Evolutionary conservation across 495 filamentous ascomycete genomes (phyloP), one percentile per base, ranked within the genome.

Genomic region (Penicillium fimorum): DNA sequence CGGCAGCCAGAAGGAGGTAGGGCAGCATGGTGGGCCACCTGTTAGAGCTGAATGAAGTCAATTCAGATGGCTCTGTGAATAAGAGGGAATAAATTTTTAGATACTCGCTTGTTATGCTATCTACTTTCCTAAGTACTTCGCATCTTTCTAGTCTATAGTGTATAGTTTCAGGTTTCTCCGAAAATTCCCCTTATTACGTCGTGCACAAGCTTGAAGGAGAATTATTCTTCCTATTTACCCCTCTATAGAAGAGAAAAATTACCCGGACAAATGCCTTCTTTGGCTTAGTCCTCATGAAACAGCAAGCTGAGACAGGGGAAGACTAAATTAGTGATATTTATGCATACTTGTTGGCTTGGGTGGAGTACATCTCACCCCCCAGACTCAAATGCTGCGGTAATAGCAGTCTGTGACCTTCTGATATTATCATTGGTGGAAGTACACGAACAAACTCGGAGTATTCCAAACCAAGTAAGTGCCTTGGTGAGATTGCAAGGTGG

Each of bases 371-470:
- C 25, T 2, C 25, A 27, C 25, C 25, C 25, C 6, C 2, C 25
- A 37, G 13, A n/a, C 13, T 6, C 13, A 15, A 13, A 35, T 12
- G 13, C 5, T 17, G n/a, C 7, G 24, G 15, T 5, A 4, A 20
- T 46, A 11, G 12, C 15, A 32, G 10, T 18, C n/a, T 47, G 15
- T 25, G 30, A 32, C 4, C 15, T 15, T 33, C 20, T 50, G 15
- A 5, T 20, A 9, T 27, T 13, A 51, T 44, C 33, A 63, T 64
- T 64, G 62, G 62, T 64, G 58, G 62, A 64, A 46, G 62, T 53
- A 60, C 4, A 37, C 25, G 6, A 27, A 2, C 25, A 27, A 5
- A 4, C 25, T 27, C 25, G 25, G 25, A 27, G 6, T 27, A 27
- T 27, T 27, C 25, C 3, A 27, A 27, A 22, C 22, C 1, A 22